phyloP scores from a whole-genome alignment of 345 rosid species.

The Bruguiera parviflora region DNA sequence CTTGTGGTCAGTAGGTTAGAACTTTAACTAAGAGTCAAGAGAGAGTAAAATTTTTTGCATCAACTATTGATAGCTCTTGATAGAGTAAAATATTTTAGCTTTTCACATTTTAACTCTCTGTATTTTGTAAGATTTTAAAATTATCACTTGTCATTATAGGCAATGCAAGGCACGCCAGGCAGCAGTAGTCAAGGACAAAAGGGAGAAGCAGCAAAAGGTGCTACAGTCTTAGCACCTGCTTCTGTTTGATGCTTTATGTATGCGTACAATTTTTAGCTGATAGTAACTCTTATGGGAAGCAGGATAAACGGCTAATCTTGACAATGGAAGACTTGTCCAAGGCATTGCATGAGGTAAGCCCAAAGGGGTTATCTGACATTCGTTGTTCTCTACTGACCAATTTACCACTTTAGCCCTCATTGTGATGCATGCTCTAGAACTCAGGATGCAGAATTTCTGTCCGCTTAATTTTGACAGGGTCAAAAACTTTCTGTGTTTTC shows the following conservation, averaged over 20 bases:
- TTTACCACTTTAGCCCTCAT: background rate
- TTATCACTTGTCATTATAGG: conserved; percentile 33
- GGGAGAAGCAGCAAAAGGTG: conserved; percentile 93
- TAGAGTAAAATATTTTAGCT: background rate
- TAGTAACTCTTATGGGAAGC: conserved; percentile 26
- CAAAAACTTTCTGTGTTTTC: too few relatives aligned
- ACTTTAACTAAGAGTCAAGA: background rate
- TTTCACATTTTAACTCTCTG: background rate
- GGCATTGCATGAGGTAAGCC: conserved; percentile 75
- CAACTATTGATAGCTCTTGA: background rate
- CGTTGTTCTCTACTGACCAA: background rate
- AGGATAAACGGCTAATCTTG: conserved; percentile 86
- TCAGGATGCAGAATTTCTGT: too few relatives aligned
- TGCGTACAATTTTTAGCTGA: background rate
- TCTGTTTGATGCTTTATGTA: background rate
- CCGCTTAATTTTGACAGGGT: too few relatives aligned
- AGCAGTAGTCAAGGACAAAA: conserved; percentile 82
- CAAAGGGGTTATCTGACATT: background rate
- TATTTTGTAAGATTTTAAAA: background rate
- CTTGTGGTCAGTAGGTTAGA: background rate
- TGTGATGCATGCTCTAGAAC: background rate
- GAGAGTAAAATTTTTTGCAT: background rate
- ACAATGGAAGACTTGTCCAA: conserved; percentile 93
- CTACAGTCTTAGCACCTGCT: background rate
- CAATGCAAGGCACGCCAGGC: conserved; percentile 93